phyloP scores from a whole-genome alignment of 352 stramenopile genomes.

The Globisporangium ultimum region DNA sequence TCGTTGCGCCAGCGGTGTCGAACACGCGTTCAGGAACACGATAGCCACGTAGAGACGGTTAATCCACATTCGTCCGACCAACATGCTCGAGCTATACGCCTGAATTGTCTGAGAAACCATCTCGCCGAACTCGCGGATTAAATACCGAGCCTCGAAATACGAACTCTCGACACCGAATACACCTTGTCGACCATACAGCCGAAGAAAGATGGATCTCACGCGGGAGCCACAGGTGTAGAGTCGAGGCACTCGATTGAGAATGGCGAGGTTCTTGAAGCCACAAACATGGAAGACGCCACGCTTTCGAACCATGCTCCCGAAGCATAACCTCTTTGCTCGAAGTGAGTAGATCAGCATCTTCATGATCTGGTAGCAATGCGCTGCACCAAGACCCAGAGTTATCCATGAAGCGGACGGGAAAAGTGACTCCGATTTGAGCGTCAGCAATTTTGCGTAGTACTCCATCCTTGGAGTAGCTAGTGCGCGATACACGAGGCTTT shows the following conservation, averaged over 20 bases:
- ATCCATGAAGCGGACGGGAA: no score
- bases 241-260: neutral
- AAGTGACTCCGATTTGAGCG: no score
- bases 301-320: no score
- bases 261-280: no score
- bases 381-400: no score
- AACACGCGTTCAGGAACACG: conserved; percentile 21
- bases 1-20: conserved; percentile 18
- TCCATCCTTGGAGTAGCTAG: no score
- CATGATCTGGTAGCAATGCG: no score
- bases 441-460: no score
- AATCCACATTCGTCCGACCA: conserved; percentile 16
- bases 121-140: conserved; percentile 17
- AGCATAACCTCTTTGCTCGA: no score
- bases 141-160: conserved; percentile 19
- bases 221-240: neutral
- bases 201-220: neutral
- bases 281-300: no score
- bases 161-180: conserved; percentile 12
- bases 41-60: conserved; percentile 20
- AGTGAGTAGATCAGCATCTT: no score
- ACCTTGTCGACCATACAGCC: neutral
- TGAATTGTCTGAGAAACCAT: conserved; percentile 23
- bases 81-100: conserved; percentile 13
- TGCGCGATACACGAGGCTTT: no score